Evolutionary conservation across 345 rosid species (phyloP).

Genomic region (Populus deltoides): DNA sequence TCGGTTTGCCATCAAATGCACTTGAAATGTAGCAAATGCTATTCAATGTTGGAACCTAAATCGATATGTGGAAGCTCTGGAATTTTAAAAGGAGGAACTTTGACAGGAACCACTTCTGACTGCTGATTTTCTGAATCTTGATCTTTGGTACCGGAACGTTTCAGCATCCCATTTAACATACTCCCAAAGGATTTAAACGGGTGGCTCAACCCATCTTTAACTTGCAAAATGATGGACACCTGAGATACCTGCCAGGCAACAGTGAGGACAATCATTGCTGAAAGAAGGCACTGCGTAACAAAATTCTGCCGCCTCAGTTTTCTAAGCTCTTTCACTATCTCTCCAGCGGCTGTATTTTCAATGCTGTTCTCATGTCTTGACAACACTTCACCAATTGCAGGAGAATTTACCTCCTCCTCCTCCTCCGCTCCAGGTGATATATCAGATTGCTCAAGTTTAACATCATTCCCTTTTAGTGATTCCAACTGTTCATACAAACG

Average conservation of each 20-base stretch:
- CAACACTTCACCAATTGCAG: slow-evolving; percentile 9
- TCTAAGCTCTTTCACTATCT: slow-evolving; percentile 56
- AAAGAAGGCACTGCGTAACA: slow-evolving; percentile 65
- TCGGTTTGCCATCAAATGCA: background rate
- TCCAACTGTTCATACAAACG: slow-evolving; percentile 39
- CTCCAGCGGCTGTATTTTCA: slow-evolving; percentile 29
- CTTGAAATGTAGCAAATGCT: background rate
- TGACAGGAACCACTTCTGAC: slow-evolving; percentile 5
- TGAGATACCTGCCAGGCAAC: slow-evolving; percentile 78
- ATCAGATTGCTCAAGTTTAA: background rate
- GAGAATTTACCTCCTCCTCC: slow-evolving; percentile 12
- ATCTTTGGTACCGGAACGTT: background rate
- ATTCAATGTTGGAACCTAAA: slow-evolving; percentile 25
- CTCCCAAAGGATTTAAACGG: slow-evolving; percentile 60
- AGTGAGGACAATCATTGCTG: slow-evolving; percentile 61
- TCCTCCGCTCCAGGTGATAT: slow-evolving; percentile 10
- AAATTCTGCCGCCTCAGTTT: slow-evolving; percentile 63
- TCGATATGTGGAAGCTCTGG: slow-evolving; percentile 51
- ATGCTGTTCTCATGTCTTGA: background rate
- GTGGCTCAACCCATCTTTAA: slow-evolving; percentile 56
- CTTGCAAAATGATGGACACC: slow-evolving; percentile 52
- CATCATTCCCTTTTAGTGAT: slow-evolving; percentile 30
- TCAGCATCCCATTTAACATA: slow-evolving; percentile 43
- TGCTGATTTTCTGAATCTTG: slow-evolving; percentile 16
- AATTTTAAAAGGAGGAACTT: slow-evolving; percentile 28